Evolutionary conservation across 305 asterid species (phyloP), one percentile per base, ranked within the genome.

Genomic region (Fraxinus velutina): DNA sequence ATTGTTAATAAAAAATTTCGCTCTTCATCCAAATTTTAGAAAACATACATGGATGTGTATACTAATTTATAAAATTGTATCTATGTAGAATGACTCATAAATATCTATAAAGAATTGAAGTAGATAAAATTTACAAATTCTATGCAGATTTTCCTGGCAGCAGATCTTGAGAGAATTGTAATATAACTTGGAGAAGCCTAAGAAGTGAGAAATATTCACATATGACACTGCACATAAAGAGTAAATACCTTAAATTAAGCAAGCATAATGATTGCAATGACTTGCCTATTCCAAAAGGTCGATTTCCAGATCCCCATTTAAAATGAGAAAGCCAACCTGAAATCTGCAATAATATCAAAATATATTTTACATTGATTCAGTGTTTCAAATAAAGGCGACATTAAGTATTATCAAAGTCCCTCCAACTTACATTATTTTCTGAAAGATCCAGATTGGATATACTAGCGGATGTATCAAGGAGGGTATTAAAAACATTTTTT

Each of bases 381-480:
- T 42, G 71, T 36, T 34, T 79, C 5, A 36, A n/a, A 75, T 44
- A 17, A 70, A 27, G 66, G 29, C 13, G 57, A 73, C 33, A 74
- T 62, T 9, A 82, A 80, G 76, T 37, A 57, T 36, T 75, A 78
- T 74, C 24, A 77, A 37, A 71, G 22, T 50, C 71, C 52, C 79
- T 66, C 76, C 75, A 71, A 85, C 98, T 86, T 84, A 95, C 99
- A 88, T 86, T 88, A 83, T 95, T 95, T 83, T 95, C 99, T 64
- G 99, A 95, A 82, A 95, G 97, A 87, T 95, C 96, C 76, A 95
- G 94, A 80, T 82, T 29, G 78, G 88, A 86, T 85, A 95, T 86
- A 78, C 85, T 81, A 72, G 93, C 86, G 73, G 97, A 87, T 84
- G 90, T 84, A 88, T 89, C 89, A 78, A 92, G 88, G 73, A 94